Conservation (phyloP, 116 monocot species). For the Zostera marina region DNA sequence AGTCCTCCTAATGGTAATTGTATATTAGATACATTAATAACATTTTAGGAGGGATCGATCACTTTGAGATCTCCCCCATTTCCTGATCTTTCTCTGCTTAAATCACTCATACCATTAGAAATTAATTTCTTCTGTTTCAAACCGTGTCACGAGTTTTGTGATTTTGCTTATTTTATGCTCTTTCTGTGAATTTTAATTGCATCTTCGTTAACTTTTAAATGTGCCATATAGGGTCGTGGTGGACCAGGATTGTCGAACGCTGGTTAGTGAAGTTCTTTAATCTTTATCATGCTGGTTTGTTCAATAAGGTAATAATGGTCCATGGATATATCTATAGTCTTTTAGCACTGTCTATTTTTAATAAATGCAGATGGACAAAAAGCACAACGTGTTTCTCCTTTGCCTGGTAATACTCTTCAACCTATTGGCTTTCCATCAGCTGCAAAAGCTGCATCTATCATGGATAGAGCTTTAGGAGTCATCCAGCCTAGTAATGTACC, state of each 20-base stretch:
- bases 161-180: background rate
- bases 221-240: conserved; percentile 8
- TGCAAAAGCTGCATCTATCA: conserved; percentile 39
- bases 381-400: conserved; percentile 14
- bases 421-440: conserved; percentile 42
- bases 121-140: background rate
- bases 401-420: no score
- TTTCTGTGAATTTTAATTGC: background rate
- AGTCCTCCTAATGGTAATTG: no score
- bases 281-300: background rate
- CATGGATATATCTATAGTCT: no score
- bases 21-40: no score
- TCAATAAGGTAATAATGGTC: no score
- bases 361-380: conserved; percentile 32
- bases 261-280: background rate
- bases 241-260: conserved; percentile 7
- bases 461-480: conserved; percentile 56
- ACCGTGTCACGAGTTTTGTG: background rate
- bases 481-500: conserved; percentile 23
- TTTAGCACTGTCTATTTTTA: no score
- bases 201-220: background rate
- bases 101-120: no score
- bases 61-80: no score
- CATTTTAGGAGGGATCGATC: no score
- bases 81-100: no score